phyloP scores from a whole-genome alignment of 2,329 filamentous ascomycete genomes.

The Beauveria sp. region DNA sequence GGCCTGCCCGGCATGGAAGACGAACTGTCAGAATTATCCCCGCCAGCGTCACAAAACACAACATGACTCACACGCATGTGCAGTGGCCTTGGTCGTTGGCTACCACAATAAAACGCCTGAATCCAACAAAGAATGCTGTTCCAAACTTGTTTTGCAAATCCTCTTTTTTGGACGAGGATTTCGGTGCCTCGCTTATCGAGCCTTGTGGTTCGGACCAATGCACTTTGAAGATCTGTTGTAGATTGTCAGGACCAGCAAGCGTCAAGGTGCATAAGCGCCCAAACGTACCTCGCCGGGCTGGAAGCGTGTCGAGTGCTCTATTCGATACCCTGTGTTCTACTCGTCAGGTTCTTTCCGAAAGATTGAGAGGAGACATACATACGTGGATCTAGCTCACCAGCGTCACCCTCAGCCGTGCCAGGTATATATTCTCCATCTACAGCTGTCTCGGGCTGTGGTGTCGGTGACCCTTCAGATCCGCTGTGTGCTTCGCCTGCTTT shows the following conservation, averaged over 20 bases:
- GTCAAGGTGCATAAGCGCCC: not conserved
- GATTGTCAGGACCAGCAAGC: not conserved
- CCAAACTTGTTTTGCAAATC: conserved; percentile 27
- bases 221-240: conserved; percentile 44
- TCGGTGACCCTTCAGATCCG: conserved; percentile 6
- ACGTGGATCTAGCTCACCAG: conserved; percentile 30
- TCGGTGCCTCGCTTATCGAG: conserved; percentile 21
- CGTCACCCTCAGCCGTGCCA: not conserved
- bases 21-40: not conserved
- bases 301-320: conserved; percentile 32
- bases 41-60: not conserved
- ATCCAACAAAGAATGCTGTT: conserved; percentile 38
- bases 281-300: conserved; percentile 32
- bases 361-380: conserved; percentile 11
- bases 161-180: conserved; percentile 21
- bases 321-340: conserved; percentile 27
- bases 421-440: conserved; percentile 5
- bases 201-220: conserved; percentile 47
- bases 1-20: conserved; percentile 31
- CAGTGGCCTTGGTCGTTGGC: conserved; percentile 44
- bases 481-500: not conserved
- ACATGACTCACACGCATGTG: conserved; percentile 44
- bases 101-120: conserved; percentile 48
- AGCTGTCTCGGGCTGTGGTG: not conserved
- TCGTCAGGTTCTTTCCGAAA: not conserved